Base-by-base conservation (phyloP, 495 filamentous ascomycete genomes). In the Penicillium pulvis region DNA sequence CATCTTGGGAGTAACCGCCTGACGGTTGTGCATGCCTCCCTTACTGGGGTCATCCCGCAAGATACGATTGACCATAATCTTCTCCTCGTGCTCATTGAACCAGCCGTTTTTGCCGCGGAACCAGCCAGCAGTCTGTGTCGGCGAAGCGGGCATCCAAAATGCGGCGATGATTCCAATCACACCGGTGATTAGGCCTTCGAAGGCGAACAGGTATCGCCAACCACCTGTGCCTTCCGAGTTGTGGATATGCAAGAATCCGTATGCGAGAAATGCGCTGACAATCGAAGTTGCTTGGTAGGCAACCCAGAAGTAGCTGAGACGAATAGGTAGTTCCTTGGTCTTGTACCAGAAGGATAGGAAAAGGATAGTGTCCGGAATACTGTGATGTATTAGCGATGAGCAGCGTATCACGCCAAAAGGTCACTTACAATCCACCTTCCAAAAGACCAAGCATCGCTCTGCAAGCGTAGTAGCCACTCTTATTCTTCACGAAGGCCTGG, bases 281-380 rank as follows among this genome's bases (percentile, higher is more conserved):
- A 93, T 90, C 31, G 83, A 74, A 0, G 90, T 88, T 2, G 76
- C 63, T 43, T 81, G 76, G 70, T 88, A 88, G n/a, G 86, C 81
- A 1, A 83, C 83, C 90, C 90, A 93, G 71, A 90, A 90, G 57
- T 75, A 87, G 56, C 79, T 79, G 36, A 90, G 76, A 0, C 87
- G 83, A 30, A 84, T 77, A 0, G 88, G 85, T 10, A 93, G 75
- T 62, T 90, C 88, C 42, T 82, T 81, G 48, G 83, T 84, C 56
- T 81, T 90, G 70, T 87, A 90, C 74, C 88, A 93, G 73, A 91
- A 92, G 0, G 86, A 88, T 3, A 92, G 79, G 66, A 90, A 92
- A 0, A 92, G 70, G 35, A 87, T 78, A 0, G 76, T 79, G 20
- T 80, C 76, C 9, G 77, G 74, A 35, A 80, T 80, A 57, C 69